These are phyloP conservation scores for Dendrocalamus sinicus DNA, from an alignment of 176 grass and related monocot species.

Conservation along the genomic window DNA sequence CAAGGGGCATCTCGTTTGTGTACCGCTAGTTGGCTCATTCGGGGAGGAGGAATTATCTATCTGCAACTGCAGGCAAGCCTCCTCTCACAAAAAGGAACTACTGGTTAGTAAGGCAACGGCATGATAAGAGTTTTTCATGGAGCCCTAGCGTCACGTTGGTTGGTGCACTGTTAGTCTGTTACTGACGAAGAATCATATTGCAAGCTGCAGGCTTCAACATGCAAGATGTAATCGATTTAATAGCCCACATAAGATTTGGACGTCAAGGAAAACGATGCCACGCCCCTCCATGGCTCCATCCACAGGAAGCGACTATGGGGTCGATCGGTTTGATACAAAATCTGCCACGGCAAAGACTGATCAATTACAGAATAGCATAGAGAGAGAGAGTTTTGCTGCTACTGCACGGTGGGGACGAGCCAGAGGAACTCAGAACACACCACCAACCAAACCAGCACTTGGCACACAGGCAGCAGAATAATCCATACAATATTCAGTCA, in stretches of 20 bases:
- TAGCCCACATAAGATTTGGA: background rate
- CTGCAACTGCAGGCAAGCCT: constrained; percentile 41
- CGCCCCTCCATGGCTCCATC: background rate
- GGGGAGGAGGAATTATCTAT: background rate
- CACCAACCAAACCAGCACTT: background rate
- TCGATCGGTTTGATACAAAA: constrained; percentile 36
- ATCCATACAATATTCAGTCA: constrained; percentile 22
- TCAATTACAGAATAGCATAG: constrained; percentile 38
- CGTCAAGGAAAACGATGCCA: constrained; percentile 12
- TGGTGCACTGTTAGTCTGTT: background rate
- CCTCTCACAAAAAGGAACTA: background rate
- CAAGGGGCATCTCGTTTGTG: constrained; percentile 6
- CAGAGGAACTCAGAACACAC: constrained; percentile 10
- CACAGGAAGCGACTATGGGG: background rate
- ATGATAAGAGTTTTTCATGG: background rate
- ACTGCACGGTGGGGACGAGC: background rate
- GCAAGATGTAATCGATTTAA: background rate
- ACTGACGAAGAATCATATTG: background rate
- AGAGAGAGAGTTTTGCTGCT: constrained; percentile 34
- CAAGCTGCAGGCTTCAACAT: constrained; percentile 4
- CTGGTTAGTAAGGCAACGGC: background rate
- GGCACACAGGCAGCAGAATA: background rate
- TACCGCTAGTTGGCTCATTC: constrained; percentile 36
- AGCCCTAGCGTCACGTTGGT: background rate
- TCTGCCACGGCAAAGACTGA: background rate